Evolutionary conservation across 2,329 filamentous ascomycete species (phyloP), one percentile per base, ranked within the genome.

Genomic region (Aureobasidium sp.): DNA sequence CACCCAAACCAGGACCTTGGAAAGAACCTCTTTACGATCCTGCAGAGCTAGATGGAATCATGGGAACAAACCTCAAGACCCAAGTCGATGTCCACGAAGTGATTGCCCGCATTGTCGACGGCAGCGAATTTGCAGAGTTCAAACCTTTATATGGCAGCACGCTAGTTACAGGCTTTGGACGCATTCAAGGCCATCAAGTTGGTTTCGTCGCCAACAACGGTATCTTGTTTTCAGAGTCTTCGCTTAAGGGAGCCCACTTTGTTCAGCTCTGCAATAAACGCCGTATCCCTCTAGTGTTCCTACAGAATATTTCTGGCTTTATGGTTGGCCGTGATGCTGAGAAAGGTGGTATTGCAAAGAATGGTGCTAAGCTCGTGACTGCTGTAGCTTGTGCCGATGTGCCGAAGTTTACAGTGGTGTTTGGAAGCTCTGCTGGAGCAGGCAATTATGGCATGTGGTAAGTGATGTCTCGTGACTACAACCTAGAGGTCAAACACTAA

Each of bases 361-460:
- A 97, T 71, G 94, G 94, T 44, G 94, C 94, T 6, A 97, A 99
- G 77, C 85, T 99, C 21, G 94, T 97, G 32, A 96, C 91, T 3
- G 94, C 93, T 8, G 94, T 97, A 11, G 90, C 91, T 9, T 97
- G 92, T 72, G 92, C 93, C 4, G 86, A 94, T 67, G 93, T 97
- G 45, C 93, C 94, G 67, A 97, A 99, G 75, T 93, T 97, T 71
- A 99, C 94, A 0, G 90, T 99, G 16, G 90, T 99, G 1, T 87
- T 97, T n/a, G 94, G 94, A 29, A 89, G 89, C 34, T 92, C 88
- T 73, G 94, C 94, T 66, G 93, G 93, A 63, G 93, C 93, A 8
- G 94, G 94, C 4, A 99, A 97, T 75, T 99, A 99, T 72, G 94
- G 93, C 69, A 99, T 99, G 94, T 97, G 85, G 81, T 83, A 73